Evolutionary conservation across 345 rosid genomes (phyloP).

Genomic region (Erodium maritimum): DNA sequence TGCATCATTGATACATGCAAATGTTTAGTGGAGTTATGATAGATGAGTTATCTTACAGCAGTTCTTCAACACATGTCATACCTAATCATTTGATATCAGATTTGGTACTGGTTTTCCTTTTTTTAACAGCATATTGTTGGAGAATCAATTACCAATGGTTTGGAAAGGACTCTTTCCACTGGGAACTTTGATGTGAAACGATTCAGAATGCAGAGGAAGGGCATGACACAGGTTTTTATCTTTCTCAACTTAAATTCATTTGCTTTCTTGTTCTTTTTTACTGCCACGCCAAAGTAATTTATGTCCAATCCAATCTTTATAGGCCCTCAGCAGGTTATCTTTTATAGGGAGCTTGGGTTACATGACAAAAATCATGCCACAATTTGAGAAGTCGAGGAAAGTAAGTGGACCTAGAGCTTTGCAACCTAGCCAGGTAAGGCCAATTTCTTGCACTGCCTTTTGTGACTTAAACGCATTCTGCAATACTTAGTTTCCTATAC

Average conservation of each 20-base stretch:
- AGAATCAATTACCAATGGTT: slow-evolving; percentile 41
- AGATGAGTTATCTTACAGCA: background rate
- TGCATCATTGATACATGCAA: background rate
- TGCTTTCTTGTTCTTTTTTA: slow-evolving; percentile 9
- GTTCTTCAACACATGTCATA: too few relatives aligned
- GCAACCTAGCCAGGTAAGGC: slow-evolving; percentile 89
- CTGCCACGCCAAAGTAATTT: slow-evolving; percentile 5
- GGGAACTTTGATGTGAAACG: slow-evolving; percentile 88
- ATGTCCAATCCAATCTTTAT: slow-evolving; percentile 13
- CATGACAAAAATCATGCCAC: slow-evolving; percentile 70
- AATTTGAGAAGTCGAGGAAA: slow-evolving; percentile 95
- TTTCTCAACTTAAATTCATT: slow-evolving; percentile 3
- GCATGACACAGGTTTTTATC: slow-evolving; percentile 73
- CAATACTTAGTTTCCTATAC: too few relatives aligned
- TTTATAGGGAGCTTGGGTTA: slow-evolving; percentile 71
- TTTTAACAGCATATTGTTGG: slow-evolving; percentile 27
- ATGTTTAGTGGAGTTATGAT: background rate
- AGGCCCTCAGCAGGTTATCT: slow-evolving; percentile 80
- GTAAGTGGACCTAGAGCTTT: slow-evolving; percentile 98
- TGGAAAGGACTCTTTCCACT: slow-evolving; percentile 86
- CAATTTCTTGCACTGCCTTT: slow-evolving; percentile 2
- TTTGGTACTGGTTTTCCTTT: background rate
- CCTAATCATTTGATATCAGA: background rate
- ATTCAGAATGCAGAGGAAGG: slow-evolving; percentile 93
- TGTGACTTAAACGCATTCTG: too few relatives aligned